A percentile compares a stretch with the other conserved stretches of the same genome.
phyloP scores from a whole-genome alignment of 352 stramenopile genomes.

The Phytophthora constricta region DNA sequence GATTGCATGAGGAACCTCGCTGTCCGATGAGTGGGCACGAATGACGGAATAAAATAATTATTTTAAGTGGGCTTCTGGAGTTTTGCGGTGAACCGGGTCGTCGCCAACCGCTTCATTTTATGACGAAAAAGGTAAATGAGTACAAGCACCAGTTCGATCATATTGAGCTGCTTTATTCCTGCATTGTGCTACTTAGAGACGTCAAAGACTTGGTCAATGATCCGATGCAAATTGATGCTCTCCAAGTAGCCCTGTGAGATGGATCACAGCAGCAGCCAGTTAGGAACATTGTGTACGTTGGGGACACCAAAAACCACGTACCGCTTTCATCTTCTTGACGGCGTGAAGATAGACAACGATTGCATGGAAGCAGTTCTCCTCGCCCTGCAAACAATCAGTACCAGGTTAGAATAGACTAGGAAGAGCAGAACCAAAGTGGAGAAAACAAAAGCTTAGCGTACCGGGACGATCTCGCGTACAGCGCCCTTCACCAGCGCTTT shows the following conservation, averaged over 20 bases:
- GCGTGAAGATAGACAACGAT: constrained; percentile 87
- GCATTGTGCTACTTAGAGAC: constrained; percentile 72
- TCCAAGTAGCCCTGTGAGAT: constrained; percentile 74
- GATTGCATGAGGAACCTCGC: constrained; percentile 48
- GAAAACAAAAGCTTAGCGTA: too few species aligned
- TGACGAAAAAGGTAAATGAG: neutral
- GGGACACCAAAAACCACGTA: constrained; percentile 33
- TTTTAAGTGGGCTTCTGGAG: too few species aligned
- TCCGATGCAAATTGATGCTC: constrained; percentile 88
- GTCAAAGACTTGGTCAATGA: constrained; percentile 87
- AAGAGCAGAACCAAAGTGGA: too few species aligned
- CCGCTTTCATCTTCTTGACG: constrained; percentile 87
- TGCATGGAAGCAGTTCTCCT: constrained; percentile 86
- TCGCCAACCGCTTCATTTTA: too few species aligned
- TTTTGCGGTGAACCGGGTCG: too few species aligned
- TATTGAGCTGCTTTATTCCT: constrained; percentile 17
- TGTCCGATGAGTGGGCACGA: constrained; percentile 26
- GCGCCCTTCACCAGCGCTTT: constrained; percentile 80
- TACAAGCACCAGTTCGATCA: constrained; percentile 20
- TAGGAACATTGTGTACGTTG: constrained; percentile 2
- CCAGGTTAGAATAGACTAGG: too few species aligned
- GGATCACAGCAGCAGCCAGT: constrained; percentile 1
- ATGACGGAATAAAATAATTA: too few species aligned
- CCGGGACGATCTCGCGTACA: constrained; percentile 85
- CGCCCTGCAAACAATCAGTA: constrained; percentile 49